These are phyloP conservation scores for Cladosporium sp. DNA, from an alignment of 2,329 filamentous ascomycete species.

Conservation along the genomic window DNA sequence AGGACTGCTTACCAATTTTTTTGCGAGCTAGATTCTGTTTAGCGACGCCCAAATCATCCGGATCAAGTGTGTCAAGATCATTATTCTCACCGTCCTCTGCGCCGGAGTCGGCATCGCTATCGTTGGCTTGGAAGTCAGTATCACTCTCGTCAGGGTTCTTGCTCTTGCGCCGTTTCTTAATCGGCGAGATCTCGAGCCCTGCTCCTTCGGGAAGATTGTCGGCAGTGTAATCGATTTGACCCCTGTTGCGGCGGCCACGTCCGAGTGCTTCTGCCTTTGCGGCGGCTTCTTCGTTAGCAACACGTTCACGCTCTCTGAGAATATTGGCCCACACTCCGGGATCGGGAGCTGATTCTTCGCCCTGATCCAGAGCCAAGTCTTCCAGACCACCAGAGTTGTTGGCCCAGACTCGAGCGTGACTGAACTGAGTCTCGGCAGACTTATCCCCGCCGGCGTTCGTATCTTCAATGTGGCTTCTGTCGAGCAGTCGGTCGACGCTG, in stretches of 20 bases:
- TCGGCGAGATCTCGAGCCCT: constrained; percentile 25
- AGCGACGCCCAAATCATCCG: constrained; percentile 21
- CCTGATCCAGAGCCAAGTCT: constrained; percentile 35
- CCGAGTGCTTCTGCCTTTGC: constrained; percentile 71
- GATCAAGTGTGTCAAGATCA: constrained; percentile 17
- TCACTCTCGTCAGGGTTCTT: constrained; percentile 40
- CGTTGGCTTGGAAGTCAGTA: constrained; percentile 48
- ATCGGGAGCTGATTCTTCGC: constrained; percentile 52
- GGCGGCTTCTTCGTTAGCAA: constrained; percentile 68
- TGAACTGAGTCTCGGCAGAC: constrained; percentile 75
- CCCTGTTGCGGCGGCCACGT: constrained; percentile 72
- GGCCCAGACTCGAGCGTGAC: constrained; percentile 86
- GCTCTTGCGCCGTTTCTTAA: constrained; percentile 30
- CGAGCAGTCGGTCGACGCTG: constrained; percentile 85
- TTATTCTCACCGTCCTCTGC: constrained; percentile 27
- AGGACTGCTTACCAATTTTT: constrained; percentile 24
- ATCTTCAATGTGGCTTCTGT: constrained; percentile 75
- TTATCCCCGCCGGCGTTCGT: constrained; percentile 58
- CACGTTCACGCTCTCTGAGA: constrained; percentile 72
- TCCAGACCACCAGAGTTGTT: constrained; percentile 69
- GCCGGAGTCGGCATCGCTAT: constrained; percentile 31
- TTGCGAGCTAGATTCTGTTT: constrained; percentile 26
- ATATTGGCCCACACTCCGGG: constrained; percentile 86
- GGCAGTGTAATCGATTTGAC: constrained; percentile 48
- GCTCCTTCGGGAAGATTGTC: constrained; percentile 26